Percentiles rank a stretch among this genome's conserved stretches.
Conservation (phyloP, 352 stramenopile species). For the Phytophthora syringae region DNA sequence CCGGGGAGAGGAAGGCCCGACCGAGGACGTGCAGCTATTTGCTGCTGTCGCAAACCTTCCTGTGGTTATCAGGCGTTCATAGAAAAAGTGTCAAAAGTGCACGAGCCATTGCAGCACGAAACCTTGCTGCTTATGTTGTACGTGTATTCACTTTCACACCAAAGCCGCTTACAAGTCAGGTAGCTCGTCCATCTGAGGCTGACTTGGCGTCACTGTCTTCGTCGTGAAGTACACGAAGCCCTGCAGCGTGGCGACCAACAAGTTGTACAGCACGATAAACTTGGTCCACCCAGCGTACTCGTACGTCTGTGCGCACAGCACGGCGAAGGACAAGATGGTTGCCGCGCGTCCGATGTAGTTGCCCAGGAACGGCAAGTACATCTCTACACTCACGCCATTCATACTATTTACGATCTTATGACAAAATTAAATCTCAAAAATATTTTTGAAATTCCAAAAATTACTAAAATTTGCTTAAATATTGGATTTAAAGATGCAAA, state of each 20-base stretch:
- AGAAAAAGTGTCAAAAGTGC: not conserved
- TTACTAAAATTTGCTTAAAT: no score
- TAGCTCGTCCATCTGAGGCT: conserved; percentile 70
- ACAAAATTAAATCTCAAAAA: no score
- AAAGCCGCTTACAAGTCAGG: conserved; percentile 54
- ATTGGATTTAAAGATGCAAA: no score
- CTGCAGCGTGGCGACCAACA: conserved; percentile 76
- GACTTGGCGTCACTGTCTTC: conserved; percentile 64
- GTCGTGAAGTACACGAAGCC: conserved; percentile 86
- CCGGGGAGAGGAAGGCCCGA: no score
- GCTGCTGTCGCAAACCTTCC: no score
- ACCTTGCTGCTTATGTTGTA: conserved; percentile 15
- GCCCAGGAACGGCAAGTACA: conserved; percentile 87
- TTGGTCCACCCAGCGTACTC: conserved; percentile 75
- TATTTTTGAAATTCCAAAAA: no score
- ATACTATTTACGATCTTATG: no score
- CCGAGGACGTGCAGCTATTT: no score
- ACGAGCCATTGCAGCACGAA: not conserved
- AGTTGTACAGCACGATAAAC: conserved; percentile 79
- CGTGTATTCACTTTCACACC: conserved; percentile 24
- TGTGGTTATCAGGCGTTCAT: no score
- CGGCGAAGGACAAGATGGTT: conserved; percentile 84
- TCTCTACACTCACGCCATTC: conserved; percentile 82
- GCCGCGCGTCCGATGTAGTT: conserved; percentile 87
- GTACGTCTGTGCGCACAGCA: conserved; percentile 74